Evolutionary conservation across 805 yeast species (phyloP).

Genomic region (Sungouiella blattae): DNA sequence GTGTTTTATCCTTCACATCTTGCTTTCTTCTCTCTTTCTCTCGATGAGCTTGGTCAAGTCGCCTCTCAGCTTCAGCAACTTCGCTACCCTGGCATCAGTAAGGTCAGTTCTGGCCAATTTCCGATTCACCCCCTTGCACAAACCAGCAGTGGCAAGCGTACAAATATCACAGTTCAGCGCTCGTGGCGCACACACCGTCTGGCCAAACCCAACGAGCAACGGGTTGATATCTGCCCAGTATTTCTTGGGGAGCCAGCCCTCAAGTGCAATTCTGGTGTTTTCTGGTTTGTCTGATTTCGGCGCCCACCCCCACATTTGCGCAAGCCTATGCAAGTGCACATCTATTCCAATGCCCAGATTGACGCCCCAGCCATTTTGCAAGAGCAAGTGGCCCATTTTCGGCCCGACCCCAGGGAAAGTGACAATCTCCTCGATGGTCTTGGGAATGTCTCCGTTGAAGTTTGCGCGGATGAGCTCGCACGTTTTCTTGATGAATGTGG

Average conservation of each 20-base stretch:
- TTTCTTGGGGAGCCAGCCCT: conserved; percentile 69
- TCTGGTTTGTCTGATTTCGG: conserved; percentile 62
- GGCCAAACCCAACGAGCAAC: conserved; percentile 89
- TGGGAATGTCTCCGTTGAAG: conserved; percentile 69
- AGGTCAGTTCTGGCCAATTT: conserved; percentile 30
- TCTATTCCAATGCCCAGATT: conserved; percentile 90
- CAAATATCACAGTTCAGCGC: conserved; percentile 72
- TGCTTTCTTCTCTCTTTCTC: no score
- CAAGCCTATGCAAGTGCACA: conserved; percentile 80
- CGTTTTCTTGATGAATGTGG: conserved; percentile 62
- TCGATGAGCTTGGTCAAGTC: conserved; percentile 22
- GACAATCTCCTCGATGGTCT: conserved; percentile 59
- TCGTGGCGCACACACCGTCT: conserved; percentile 74
- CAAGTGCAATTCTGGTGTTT: conserved; percentile 61
- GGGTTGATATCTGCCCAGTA: conserved; percentile 87
- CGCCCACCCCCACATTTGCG: conserved; percentile 82
- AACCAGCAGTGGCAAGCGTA: conserved; percentile 44
- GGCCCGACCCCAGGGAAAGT: conserved; percentile 92
- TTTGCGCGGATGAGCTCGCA: conserved; percentile 48
- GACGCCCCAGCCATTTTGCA: conserved; percentile 80
- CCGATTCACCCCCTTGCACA: conserved; percentile 59
- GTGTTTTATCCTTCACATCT: no score
- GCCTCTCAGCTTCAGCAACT: conserved; percentile 31
- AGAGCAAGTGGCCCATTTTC: conserved; percentile 81
- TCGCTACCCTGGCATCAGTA: conserved; percentile 23